Conservation (phyloP, 2,329 filamentous ascomycete species). For the Aspergillus ochraceoroseus region DNA sequence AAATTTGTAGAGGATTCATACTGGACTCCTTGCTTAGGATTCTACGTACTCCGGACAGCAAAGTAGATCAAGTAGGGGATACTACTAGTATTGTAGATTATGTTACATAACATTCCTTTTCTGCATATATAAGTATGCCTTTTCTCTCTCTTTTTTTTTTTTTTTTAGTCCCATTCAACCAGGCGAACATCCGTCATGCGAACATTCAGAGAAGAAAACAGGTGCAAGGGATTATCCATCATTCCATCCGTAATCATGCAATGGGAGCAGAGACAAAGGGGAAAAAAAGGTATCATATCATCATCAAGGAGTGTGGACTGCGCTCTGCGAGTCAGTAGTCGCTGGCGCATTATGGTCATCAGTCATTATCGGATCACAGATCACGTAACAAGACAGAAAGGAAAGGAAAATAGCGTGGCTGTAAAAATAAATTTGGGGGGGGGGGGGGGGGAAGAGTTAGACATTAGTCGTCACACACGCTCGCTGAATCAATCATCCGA, state of each 20-base stretch:
- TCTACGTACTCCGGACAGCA: no score
- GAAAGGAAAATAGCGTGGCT: conserved; percentile 9
- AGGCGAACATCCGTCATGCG: no score
- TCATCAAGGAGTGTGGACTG: conserved; percentile 29
- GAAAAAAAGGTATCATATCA: conserved; percentile 20
- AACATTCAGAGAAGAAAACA: no score
- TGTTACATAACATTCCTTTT: no score
- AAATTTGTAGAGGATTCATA: no score
- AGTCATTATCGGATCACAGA: conserved; percentile 27
- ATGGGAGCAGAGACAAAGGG: conserved; percentile 1
- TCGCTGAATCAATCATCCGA: conserved; percentile 19
- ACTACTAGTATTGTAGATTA: no score
- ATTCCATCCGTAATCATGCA: conserved; percentile 10
- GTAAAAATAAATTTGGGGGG: conserved; percentile 8
- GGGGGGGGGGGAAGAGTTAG: conserved; percentile 17
- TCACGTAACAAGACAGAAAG: conserved; percentile 14
- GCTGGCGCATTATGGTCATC: conserved; percentile 22
- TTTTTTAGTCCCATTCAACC: no score
- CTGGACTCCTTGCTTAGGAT: no score
- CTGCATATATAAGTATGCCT: no score
- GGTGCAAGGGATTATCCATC: conserved; percentile 9
- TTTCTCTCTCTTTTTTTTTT: no score
- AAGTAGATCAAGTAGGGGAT: no score
- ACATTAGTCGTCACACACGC: conserved; percentile 33
- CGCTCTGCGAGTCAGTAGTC: conserved; percentile 35